A percentile compares a stretch with the other conserved stretches of the same genome.
phyloP scores from a whole-genome alignment of 2,329 filamentous ascomycete species.

The Arthrobotrys entomopaga region DNA sequence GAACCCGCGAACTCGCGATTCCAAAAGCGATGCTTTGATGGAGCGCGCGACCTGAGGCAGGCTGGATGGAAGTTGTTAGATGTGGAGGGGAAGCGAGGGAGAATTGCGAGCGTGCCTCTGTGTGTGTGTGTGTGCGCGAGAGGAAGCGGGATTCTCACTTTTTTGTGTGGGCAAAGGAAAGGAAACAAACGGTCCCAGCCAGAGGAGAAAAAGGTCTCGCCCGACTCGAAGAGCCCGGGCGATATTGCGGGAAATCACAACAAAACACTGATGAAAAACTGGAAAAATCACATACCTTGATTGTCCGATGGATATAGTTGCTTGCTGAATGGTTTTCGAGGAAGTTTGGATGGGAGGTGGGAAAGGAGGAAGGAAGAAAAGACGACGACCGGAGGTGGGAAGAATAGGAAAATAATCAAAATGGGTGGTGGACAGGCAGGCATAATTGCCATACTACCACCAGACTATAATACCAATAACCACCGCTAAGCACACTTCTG shows the following conservation, averaged over 20 bases:
- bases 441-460: not conserved
- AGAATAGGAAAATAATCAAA: slow-evolving; percentile 49
- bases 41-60: slow-evolving; percentile 25
- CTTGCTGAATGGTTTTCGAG: slow-evolving; percentile 37
- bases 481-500: not conserved
- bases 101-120: too few relatives aligned
- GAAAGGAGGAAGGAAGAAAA: slow-evolving; percentile 40
- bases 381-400: slow-evolving; percentile 47
- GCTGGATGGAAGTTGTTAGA: not conserved
- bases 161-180: slow-evolving; percentile 13
- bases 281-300: slow-evolving; percentile 54
- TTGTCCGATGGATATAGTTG: slow-evolving; percentile 19
- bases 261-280: slow-evolving; percentile 47
- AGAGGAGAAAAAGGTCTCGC: not conserved
- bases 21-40: slow-evolving; percentile 11
- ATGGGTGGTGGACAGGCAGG: slow-evolving; percentile 26
- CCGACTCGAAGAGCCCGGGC: slow-evolving; percentile 7
- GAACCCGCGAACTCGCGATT: not conserved
- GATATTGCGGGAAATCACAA: slow-evolving; percentile 47
- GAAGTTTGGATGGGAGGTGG: slow-evolving; percentile 29
- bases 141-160: not conserved
- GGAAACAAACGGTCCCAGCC: slow-evolving; percentile 19
- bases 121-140: slow-evolving; percentile 37
- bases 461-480: not conserved
- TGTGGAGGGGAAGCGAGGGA: slow-evolving; percentile 28